phyloP scores from a whole-genome alignment of 1,284 basidiomycete species.

The Inonotus obliquus region DNA sequence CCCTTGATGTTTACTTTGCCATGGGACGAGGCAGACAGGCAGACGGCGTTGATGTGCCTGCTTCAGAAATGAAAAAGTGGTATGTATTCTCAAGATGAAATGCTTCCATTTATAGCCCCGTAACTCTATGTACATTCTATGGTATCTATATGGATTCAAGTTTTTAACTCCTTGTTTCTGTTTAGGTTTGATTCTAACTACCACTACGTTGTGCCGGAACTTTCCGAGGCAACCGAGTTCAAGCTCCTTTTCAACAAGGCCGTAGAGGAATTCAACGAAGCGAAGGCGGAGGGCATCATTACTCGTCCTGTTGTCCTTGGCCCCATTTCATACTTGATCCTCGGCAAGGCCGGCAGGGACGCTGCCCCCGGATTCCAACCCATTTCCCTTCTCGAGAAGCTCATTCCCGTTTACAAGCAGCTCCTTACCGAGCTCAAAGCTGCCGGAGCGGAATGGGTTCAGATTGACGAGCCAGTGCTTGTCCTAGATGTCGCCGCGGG shows the following conservation, averaged over 20 bases:
- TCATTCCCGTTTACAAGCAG: constrained; percentile 91
- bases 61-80: constrained; percentile 99
- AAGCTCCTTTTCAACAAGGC: constrained; percentile 96
- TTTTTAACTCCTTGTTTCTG: constrained; percentile 14
- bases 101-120: not conserved
- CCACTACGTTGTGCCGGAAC: constrained; percentile 98
- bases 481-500: constrained; percentile 84
- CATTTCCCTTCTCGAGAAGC: constrained; percentile 85
- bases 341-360: constrained; percentile 90
- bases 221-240: constrained; percentile 90
- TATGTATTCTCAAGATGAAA: constrained; percentile 32
- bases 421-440: constrained; percentile 89
- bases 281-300: constrained; percentile 83
- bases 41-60: constrained; percentile 92
- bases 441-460: constrained; percentile 91
- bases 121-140: not conserved
- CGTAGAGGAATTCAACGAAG: constrained; percentile 93
- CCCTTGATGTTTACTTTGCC: constrained; percentile 96
- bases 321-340: constrained; percentile 92
- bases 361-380: constrained; percentile 86
- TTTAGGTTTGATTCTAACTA: constrained; percentile 99
- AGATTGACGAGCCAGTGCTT: constrained; percentile 97
- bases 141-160: too few relatives aligned
- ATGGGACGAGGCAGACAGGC: constrained; percentile 99
- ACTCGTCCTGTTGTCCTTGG: constrained; percentile 97